phyloP scores from a whole-genome alignment of 1,284 basidiomycete species.

The Sporisorium sorghi region DNA sequence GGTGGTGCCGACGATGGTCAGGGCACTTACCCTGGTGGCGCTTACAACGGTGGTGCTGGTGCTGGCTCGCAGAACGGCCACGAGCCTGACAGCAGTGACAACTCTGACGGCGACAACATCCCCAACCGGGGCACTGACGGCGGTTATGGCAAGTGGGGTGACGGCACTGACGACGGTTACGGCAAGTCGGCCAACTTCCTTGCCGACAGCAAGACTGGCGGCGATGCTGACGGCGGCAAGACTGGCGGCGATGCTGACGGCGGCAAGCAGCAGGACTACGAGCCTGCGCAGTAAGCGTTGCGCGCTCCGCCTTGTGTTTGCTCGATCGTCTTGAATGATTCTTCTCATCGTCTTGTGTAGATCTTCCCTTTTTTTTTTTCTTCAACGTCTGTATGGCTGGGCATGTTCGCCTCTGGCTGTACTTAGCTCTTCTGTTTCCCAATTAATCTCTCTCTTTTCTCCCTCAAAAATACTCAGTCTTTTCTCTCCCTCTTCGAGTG shows the following conservation, averaged over 20 bases:
- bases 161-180: too few species aligned
- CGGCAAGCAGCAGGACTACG: neutral
- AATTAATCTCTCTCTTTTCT: neutral
- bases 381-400: neutral
- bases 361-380: neutral
- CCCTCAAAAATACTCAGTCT: slow-evolving; percentile 17
- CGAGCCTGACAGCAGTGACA: too few species aligned
- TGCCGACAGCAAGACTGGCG: neutral
- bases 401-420: neutral
- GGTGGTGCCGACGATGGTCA: neutral
- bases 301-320: neutral
- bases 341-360: neutral
- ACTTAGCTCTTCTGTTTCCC: slow-evolving; percentile 2
- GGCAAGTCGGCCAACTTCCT: neutral
- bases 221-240: neutral
- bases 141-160: too few species aligned
- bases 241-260: neutral
- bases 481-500: slow-evolving; percentile 20
- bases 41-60: neutral
- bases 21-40: neutral
- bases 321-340: neutral
- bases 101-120: too few species aligned
- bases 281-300: neutral
- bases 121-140: too few species aligned
- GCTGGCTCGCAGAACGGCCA: too few species aligned